These are phyloP conservation scores for Colletotrichum falcatum DNA, from an alignment of 2,329 filamentous ascomycete species.

Conservation along the genomic window DNA sequence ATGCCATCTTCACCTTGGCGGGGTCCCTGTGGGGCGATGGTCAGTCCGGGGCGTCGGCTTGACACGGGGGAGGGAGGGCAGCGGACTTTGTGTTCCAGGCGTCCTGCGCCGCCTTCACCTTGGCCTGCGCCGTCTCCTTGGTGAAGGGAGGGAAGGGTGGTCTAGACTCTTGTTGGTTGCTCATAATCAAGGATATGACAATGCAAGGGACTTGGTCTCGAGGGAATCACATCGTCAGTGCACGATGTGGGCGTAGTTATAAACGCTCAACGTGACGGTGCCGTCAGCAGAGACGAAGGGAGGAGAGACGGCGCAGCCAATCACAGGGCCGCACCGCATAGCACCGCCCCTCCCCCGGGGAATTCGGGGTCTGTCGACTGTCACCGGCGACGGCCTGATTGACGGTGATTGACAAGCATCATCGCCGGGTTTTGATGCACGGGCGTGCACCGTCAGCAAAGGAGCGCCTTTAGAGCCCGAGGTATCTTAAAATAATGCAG, in stretches of 20 bases:
- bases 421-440: constrained; percentile 22
- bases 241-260: not conserved
- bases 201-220: not conserved
- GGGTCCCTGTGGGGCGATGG: constrained; percentile 65
- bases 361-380: constrained; percentile 28
- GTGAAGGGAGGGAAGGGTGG: constrained; percentile 79
- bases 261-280: not conserved
- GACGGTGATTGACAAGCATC: constrained; percentile 13
- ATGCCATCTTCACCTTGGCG: constrained; percentile 73
- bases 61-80: constrained; percentile 31
- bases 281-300: not conserved
- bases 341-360: too few relatives aligned
- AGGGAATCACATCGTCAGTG: not conserved
- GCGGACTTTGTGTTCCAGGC: constrained; percentile 82
- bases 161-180: constrained; percentile 29
- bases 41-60: not conserved
- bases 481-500: not conserved
- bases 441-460: not conserved
- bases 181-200: constrained; percentile 5
- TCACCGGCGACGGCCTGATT: constrained; percentile 16
- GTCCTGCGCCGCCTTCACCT: constrained; percentile 87
- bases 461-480: not conserved
- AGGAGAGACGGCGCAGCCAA: constrained; percentile 20
- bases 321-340: constrained; percentile 10
- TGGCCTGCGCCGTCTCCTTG: constrained; percentile 73